Evolutionary conservation across 2,329 filamentous ascomycete genomes (phyloP), one percentile per base, ranked within the genome.

Genomic region (Berkeleyomyces rouxiae): DNA sequence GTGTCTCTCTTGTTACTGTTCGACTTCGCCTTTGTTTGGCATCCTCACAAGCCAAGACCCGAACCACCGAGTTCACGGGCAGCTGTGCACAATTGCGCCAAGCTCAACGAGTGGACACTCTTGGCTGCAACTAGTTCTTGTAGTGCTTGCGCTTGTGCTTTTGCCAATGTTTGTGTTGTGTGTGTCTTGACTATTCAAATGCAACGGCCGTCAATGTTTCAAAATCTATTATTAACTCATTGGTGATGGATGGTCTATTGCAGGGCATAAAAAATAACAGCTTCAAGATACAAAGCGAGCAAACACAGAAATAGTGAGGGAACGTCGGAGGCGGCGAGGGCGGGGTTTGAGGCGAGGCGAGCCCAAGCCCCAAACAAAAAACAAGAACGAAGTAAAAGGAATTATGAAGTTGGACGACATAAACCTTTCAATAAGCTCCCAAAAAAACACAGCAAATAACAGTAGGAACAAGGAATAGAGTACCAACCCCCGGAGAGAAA

Each of bases 331-430:
- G 23, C 23, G 23, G 23, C 23, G 23, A 23, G 23, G 23, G 23
- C 23, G 16, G 46, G 16, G 36, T 39, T 39, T 37, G 11, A 53
- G 16, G 42, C 23, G 42, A 46, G 31, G 46, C 23, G 16, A 39
- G 33, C 23, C 9, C 40, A 36, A 44, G 23, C 40, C 40, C 49
- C 53, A 51, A 39, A 57, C 36, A 42, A 62, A 37, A 43, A 46
- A 23, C 23, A 67, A 63, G 62, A 59, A 57, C 23, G 37, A 62
- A 57, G 49, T n/a, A 16, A n/a, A 58, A 59, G 55, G 10, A 43
- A 59, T 7, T 9, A 44, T 63, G 23, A 43, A 58, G 33, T 53
- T 37, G 49, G 31, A 42, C 40, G 23, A 58, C 5, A 58, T 11
- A 10, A 58, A 57, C 7, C 23, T 23, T 31, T 33, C 4, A 23